Conservation (phyloP, 805 yeast genomes). For the Debaryomyces prosopidis region DNA sequence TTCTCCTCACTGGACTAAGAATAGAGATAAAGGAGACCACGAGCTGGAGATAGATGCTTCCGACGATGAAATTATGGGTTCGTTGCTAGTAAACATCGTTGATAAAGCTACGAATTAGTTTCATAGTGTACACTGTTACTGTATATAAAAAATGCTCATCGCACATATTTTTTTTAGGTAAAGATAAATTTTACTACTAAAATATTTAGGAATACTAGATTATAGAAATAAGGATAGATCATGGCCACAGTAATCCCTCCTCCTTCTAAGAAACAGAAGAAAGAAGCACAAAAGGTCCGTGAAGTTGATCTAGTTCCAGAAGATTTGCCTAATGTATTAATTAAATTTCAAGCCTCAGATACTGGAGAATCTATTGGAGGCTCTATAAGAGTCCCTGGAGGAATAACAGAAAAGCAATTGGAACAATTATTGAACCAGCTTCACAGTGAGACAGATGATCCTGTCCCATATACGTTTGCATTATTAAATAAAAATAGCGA, state of each 20-base stretch:
- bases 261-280: slow-evolving; percentile 83
- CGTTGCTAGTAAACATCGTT: slow-evolving; percentile 6
- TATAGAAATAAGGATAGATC: not conserved
- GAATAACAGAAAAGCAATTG: slow-evolving; percentile 77
- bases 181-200: not conserved
- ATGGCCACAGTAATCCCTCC: slow-evolving; percentile 97
- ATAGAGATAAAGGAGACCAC: not conserved
- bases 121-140: not conserved
- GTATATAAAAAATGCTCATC: not conserved
- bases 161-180: slow-evolving; percentile 1
- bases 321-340: slow-evolving; percentile 83
- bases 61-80: slow-evolving; percentile 30
- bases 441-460: slow-evolving; percentile 69
- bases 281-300: slow-evolving; percentile 77
- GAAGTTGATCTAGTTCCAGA: slow-evolving; percentile 72
- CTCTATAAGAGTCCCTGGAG: slow-evolving; percentile 88
- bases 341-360: slow-evolving; percentile 90
- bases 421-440: slow-evolving; percentile 85
- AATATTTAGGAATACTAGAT: not conserved
- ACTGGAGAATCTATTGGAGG: slow-evolving; percentile 87
- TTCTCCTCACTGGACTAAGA: not conserved
- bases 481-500: slow-evolving; percentile 48
- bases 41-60: slow-evolving; percentile 32
- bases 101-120: not conserved
- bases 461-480: slow-evolving; percentile 87